Base-by-base conservation (phyloP, 768 basidiomycete species). In the Leucogyrophana mollusca region DNA sequence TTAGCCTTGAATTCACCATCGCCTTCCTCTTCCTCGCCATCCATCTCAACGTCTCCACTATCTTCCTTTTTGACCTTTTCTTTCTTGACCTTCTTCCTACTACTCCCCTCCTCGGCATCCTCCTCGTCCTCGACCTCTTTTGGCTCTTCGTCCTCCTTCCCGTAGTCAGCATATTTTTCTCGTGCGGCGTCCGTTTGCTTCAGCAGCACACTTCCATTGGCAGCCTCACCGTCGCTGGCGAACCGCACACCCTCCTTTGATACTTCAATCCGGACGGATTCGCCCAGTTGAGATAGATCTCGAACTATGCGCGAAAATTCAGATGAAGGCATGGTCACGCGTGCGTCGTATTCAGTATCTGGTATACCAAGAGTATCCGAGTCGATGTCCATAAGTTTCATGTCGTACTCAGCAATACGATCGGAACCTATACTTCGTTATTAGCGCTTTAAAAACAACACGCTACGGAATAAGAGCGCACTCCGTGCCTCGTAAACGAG, bases 331-430 rank as follows among this genome's bases (percentile, higher is more conserved):
- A 99, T 84, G 16, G 85, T 84, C 39, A 98, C 84, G 46, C 87
- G 85, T 3, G 92, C 91, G 58, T 98, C 95, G 67, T 98, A 99
- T 40, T 94, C 88, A 2, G 96, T 99, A 53, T 97, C 94, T 13
- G 96, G 96, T 59, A 98, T 98, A 39, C 87, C 87, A 42, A 98
- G 86, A 36, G 82, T 85, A 69, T 99, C 96, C 18, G 90, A 75
- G 66, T 99, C 95, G 61, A 99, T 99, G 59, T 98, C 95, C 95
- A 99, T 97, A 43, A 98, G 82, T 67, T 98, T 98, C 87, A 99
- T 91, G 57, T 96, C 94, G 70, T 99, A 99, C 64, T 97, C 92
- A 20, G 94, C 93, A 43, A 98, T 86, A 52, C 96, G 84, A 66
- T 96, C 95, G 4, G 85, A 80, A 68, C 84, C 94, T 96, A 55